phyloP scores from a whole-genome alignment of 2,329 filamentous ascomycete genomes.

The Westerdykella aurantiaca region DNA sequence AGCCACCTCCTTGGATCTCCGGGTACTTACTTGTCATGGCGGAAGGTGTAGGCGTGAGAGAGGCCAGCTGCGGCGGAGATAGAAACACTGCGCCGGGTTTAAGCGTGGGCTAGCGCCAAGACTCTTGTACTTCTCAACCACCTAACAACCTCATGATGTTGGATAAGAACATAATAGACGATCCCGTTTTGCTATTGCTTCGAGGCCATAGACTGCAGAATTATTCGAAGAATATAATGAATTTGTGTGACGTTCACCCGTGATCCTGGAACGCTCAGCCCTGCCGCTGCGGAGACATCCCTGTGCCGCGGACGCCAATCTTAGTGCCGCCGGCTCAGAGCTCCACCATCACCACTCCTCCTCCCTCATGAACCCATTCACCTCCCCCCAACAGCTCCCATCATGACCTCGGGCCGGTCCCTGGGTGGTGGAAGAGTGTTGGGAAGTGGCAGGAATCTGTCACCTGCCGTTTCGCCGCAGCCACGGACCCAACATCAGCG shows the following conservation, averaged over 20 bases:
- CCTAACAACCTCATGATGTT: not conserved
- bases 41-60: slow-evolving; percentile 13
- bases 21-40: slow-evolving; percentile 59
- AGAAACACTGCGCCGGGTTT: slow-evolving; percentile 4
- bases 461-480: slow-evolving; percentile 51
- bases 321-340: not conserved
- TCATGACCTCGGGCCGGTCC: slow-evolving; percentile 49
- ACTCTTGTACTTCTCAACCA: not conserved
- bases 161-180: not conserved
- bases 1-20: slow-evolving; percentile 81
- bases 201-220: not conserved
- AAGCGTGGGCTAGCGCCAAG: not conserved
- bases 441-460: slow-evolving; percentile 77
- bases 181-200: not conserved
- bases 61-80: slow-evolving; percentile 18
- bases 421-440: slow-evolving; percentile 88
- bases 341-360: not conserved
- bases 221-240: not conserved
- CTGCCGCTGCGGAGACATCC: slow-evolving; percentile 1
- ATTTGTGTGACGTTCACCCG: not conserved
- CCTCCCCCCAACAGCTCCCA: slow-evolving; percentile 15
- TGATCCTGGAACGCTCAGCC: slow-evolving; percentile 1
- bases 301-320: not conserved
- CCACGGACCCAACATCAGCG: slow-evolving; percentile 30
- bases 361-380: slow-evolving; percentile 13